Percentiles rank a stretch among this genome's conserved stretches.
Evolutionary conservation across 305 asterid genomes (phyloP).

Genomic region (Stenogyne calaminthoides): DNA sequence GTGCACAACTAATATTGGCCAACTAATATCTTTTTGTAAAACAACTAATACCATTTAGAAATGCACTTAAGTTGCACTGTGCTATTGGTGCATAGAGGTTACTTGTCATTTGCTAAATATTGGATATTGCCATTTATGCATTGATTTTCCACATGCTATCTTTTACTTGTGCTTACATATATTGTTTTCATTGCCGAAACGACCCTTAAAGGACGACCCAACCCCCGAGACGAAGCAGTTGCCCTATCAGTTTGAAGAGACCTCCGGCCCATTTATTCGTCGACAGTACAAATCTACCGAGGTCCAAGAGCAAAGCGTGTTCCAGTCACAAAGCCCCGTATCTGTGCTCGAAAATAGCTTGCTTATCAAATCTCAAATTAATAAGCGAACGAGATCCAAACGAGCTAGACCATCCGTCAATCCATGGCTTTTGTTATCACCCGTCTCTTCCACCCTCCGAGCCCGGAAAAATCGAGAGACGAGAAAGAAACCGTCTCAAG

Average conservation of each 20-base stretch:
- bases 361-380: constrained; percentile 35
- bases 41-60: too few relatives aligned
- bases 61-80: too few relatives aligned
- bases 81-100: too few relatives aligned
- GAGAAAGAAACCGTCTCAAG: constrained; percentile 37
- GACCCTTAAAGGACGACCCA: constrained; percentile 30
- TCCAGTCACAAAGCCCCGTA: constrained; percentile 68
- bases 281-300: constrained; percentile 35
- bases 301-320: constrained; percentile 37
- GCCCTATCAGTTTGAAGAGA: constrained; percentile 22
- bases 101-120: background rate
- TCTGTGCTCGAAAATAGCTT: constrained; percentile 65
- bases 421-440: constrained; percentile 54
- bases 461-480: constrained; percentile 40
- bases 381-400: constrained; percentile 58
- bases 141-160: background rate
- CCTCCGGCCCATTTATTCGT: constrained; percentile 29
- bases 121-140: background rate
- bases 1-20: too few relatives aligned
- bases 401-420: constrained; percentile 54
- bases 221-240: constrained; percentile 32
- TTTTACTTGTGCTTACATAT: constrained; percentile 1
- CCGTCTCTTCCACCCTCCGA: constrained; percentile 15
- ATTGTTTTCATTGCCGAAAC: background rate
- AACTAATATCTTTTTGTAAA: too few relatives aligned